Conservation (phyloP, 495 filamentous ascomycete genomes). For the Tuber melanosporum region DNA sequence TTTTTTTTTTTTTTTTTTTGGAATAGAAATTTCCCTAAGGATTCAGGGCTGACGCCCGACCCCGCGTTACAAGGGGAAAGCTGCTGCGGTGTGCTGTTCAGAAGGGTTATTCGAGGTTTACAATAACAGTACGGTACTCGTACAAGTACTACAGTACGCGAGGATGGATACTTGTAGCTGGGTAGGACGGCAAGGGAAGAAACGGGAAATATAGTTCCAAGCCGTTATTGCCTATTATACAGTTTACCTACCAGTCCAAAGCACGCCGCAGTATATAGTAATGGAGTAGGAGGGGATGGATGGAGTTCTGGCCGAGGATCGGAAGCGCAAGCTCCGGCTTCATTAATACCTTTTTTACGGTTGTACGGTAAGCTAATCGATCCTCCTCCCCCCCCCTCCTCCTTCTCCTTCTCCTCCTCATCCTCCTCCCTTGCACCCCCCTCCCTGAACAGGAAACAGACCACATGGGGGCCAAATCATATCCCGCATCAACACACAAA, state of each 20-base stretch:
- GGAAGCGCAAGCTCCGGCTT: neutral
- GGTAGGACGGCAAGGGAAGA: neutral
- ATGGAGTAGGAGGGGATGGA: neutral
- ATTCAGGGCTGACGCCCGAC: neutral
- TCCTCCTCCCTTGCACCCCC: neutral
- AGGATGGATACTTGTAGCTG: neutral
- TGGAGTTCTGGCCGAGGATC: constrained; percentile 1
- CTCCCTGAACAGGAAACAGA: neutral
- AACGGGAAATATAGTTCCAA: neutral
- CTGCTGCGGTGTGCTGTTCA: neutral
- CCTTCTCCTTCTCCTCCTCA: too few species aligned
- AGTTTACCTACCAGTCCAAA: neutral
- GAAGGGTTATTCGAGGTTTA: neutral
- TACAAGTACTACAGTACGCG: neutral
- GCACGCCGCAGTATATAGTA: neutral
- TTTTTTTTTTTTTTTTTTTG: neutral
- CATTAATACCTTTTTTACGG: neutral
- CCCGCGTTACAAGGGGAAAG: neutral
- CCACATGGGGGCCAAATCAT: neutral
- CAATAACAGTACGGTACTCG: neutral
- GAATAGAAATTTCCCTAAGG: neutral
- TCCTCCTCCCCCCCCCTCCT: neutral
- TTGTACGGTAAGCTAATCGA: neutral
- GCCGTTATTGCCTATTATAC: neutral
- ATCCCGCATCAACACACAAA: neutral